Base-by-base conservation (phyloP, 2,329 filamentous ascomycete genomes). In the Cercospora brassicicola region DNA sequence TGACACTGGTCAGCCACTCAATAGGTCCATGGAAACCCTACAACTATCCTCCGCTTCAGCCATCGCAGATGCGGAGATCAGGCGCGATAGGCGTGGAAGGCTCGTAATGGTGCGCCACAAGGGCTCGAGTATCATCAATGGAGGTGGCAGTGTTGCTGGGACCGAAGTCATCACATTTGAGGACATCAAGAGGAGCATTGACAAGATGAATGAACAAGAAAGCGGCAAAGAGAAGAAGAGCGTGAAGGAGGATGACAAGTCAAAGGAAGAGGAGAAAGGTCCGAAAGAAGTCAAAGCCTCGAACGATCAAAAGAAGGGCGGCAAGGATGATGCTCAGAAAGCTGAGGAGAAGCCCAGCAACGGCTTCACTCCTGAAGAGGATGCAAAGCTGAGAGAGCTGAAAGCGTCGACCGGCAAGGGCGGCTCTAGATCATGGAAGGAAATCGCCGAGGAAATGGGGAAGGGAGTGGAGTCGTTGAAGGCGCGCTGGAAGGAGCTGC, bases 281-380 rank as follows among this genome's bases (percentile, higher is more conserved):
- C 28, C 31, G 13, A 53, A 71, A 59, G 67, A 68, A 60, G 39
- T 39, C 20, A 65, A 62, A n/a, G 28, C 36, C 66, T 61, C 36
- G 26, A 62, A 67, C 36, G 65, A 45, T 20, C 67, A 69, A 18
- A 55, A 59, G 28, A 67, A 71, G 18, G 65, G 67, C 26, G 56
- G 39, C 30, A 68, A 70, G 42, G 63, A 64, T 18, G 60, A 67
- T 15, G 66, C 55, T 11, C 4, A 23, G 28, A 33, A 66, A n/a
- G 57, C 30, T 2, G 42, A 39, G 7, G 60, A 56, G 18, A 64
- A 67, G n/a, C 26, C 61, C 26, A 62, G 60, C 9, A 28, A 7
- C 30, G 61, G 42, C 10, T 75, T 71, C 28, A 81, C 79, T 0
- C 59, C 75, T 0, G 79, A 80, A 45, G 77, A 84, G 62, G 82